phyloP scores from a whole-genome alignment of 2,329 filamentous ascomycete genomes.

The Samsoniella hepiali region DNA sequence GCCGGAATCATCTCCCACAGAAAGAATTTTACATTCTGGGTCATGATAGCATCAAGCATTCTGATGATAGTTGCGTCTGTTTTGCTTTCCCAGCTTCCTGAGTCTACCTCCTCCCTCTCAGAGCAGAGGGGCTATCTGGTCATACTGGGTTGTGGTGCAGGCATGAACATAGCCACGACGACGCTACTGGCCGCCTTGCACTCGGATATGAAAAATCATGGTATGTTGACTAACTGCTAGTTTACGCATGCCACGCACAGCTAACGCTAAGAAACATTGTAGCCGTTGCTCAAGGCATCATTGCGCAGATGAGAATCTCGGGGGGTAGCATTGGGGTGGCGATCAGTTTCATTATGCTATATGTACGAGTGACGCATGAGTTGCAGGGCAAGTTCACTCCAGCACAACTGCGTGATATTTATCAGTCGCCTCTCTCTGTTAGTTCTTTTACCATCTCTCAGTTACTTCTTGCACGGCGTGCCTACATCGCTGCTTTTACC shows the following conservation, averaged over 20 bases:
- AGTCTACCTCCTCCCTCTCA: not conserved
- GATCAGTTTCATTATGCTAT: not conserved
- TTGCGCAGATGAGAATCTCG: not conserved
- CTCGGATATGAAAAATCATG: conserved; percentile 42
- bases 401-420: not conserved
- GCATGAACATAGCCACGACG: conserved; percentile 2
- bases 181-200: not conserved
- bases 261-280: not conserved
- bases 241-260: too few relatives aligned
- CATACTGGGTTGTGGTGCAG: not conserved
- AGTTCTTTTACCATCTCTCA: not conserved
- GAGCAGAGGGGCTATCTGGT: not conserved
- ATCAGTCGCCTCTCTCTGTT: not conserved
- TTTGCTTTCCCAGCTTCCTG: not conserved
- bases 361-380: not conserved
- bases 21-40: not conserved
- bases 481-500: not conserved
- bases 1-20: not conserved
- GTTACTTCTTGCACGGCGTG: not conserved
- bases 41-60: not conserved
- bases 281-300: not conserved
- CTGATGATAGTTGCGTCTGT: not conserved
- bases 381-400: not conserved
- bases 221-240: conserved; percentile 41
- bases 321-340: not conserved